Conservation (phyloP, 305 asterid genomes). For the Coffea humblotiana region DNA sequence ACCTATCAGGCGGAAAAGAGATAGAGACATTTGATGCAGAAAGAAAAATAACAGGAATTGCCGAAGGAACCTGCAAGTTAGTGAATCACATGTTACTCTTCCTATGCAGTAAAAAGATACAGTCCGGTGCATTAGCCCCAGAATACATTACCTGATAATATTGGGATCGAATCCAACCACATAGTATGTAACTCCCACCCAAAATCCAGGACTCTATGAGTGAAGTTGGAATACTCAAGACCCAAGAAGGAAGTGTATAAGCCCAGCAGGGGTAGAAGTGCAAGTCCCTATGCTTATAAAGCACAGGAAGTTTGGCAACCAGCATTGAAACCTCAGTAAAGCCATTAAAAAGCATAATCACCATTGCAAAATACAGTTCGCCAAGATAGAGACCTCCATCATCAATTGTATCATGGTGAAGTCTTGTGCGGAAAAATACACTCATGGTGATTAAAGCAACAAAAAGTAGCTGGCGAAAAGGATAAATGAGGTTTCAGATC, state of each 20-base stretch:
- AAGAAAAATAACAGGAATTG: conserved; percentile 81
- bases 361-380: conserved; percentile 75
- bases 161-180: conserved; percentile 93
- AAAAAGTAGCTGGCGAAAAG: conserved; percentile 67
- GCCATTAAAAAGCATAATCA: conserved; percentile 90
- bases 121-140: conserved; percentile 14
- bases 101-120: conserved; percentile 1
- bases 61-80: conserved; percentile 64
- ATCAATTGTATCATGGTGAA: conserved; percentile 79
- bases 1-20: conserved; percentile 92
- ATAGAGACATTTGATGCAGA: conserved; percentile 86
- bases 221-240: conserved; percentile 81
- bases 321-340: conserved; percentile 95
- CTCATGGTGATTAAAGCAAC: conserved; percentile 96
- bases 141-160: conserved; percentile 58
- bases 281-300: conserved; percentile 93
- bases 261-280: conserved; percentile 94
- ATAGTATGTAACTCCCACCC: conserved; percentile 90
- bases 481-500: conserved; percentile 24
- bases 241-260: conserved; percentile 91
- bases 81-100: neutral
- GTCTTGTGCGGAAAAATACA: conserved; percentile 82
- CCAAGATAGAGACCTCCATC: conserved; percentile 95
- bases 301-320: conserved; percentile 84
- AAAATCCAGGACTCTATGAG: conserved; percentile 84